These are phyloP conservation scores for Globisporangium recalcitrans DNA, from an alignment of 352 stramenopile species.

Conservation along the genomic window DNA sequence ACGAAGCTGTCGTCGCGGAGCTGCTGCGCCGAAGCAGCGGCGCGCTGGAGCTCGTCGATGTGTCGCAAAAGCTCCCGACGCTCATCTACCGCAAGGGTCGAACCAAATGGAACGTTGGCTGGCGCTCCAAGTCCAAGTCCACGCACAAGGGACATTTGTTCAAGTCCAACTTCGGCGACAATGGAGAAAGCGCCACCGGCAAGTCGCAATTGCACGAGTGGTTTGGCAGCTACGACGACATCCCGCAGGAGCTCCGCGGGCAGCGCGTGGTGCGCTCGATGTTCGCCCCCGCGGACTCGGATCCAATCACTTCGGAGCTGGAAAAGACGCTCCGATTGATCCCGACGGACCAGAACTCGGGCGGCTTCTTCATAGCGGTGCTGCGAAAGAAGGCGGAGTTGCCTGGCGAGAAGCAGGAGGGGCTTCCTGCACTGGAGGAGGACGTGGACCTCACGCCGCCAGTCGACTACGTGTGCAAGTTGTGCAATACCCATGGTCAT, in stretches of 20 bases:
- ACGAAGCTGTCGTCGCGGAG: conserved; percentile 97
- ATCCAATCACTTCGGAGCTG: conserved; percentile 39
- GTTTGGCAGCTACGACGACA: conserved; percentile 58
- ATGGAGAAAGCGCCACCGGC: background rate
- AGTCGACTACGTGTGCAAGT: conserved; percentile 69
- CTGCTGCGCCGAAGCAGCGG: conserved; percentile 87
- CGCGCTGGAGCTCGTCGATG: conserved; percentile 89
- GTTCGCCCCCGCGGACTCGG: conserved; percentile 62
- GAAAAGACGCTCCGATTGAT: conserved; percentile 92
- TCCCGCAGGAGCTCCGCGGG: conserved; percentile 59
- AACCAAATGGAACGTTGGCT: conserved; percentile 67
- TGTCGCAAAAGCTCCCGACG: conserved; percentile 47
- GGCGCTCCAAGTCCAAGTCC: conserved; percentile 87
- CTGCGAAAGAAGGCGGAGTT: conserved; percentile 82
- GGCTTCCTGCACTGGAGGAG: conserved; percentile 39
- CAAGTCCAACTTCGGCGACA: conserved; percentile 19
- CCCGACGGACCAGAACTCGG: conserved; percentile 97
- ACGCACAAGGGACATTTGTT: conserved; percentile 77
- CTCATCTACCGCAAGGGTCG: conserved; percentile 52
- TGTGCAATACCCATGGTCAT: conserved; percentile 58
- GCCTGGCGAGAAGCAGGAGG: conserved; percentile 47
- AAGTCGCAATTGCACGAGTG: conserved; percentile 58
- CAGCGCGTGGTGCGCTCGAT: conserved; percentile 71
- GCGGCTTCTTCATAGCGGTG: conserved; percentile 98
- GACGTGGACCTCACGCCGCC: conserved; percentile 40